Evolutionary conservation across 2,329 filamentous ascomycete species (phyloP).

Genomic region (Fonsecaea erecta): DNA sequence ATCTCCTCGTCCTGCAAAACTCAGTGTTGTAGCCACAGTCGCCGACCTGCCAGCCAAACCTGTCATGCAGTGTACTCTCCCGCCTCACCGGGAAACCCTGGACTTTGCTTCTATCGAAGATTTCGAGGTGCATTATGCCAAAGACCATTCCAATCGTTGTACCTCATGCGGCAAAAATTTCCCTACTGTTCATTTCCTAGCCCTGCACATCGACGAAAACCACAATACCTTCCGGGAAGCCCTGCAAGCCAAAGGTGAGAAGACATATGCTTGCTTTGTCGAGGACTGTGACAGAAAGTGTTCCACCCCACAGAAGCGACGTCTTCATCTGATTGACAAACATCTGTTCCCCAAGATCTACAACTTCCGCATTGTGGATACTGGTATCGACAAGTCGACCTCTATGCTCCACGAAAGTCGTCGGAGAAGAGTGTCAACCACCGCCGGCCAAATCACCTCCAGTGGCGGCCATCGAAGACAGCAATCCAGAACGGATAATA

Average conservation of each 20-base stretch:
- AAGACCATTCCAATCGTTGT: constrained; percentile 82
- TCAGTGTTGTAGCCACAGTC: constrained; percentile 53
- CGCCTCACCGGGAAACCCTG: constrained; percentile 73
- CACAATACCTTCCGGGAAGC: constrained; percentile 81
- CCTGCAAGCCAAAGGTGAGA: constrained; percentile 77
- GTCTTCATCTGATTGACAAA: constrained; percentile 90
- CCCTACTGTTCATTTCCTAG: constrained; percentile 78
- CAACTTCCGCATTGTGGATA: constrained; percentile 81
- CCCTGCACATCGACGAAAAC: constrained; percentile 85
- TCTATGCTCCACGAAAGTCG: constrained; percentile 72
- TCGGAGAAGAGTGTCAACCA: constrained; percentile 43
- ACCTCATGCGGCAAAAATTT: constrained; percentile 85
- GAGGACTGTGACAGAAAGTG: constrained; percentile 86
- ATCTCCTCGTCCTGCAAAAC: constrained; percentile 39
- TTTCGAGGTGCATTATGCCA: constrained; percentile 85
- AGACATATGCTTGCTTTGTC: constrained; percentile 88
- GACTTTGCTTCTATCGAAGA: constrained; percentile 75
- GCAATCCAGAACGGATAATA: constrained; percentile 9
- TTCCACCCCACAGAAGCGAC: constrained; percentile 78
- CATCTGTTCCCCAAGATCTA: constrained; percentile 88
- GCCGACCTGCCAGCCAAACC: constrained; percentile 39
- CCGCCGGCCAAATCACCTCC: constrained; percentile 43
- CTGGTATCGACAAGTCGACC: constrained; percentile 82
- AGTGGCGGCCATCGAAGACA: constrained; percentile 37
- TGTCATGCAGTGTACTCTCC: constrained; percentile 78